Evolutionary conservation across 2,329 filamentous ascomycete species (phyloP).

Genomic region (Clarireedia hainanense): DNA sequence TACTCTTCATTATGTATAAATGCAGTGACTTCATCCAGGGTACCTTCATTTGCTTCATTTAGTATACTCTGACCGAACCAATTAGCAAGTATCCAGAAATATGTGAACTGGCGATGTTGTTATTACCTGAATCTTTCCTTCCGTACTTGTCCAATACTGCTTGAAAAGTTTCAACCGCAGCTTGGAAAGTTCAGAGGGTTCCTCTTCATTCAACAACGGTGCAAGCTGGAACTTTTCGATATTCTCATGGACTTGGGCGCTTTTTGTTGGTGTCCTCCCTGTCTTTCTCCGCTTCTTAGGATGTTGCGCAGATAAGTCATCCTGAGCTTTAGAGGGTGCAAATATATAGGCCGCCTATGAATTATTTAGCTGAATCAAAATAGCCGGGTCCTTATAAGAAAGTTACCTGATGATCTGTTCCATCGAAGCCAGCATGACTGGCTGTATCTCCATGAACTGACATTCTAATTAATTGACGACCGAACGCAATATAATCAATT

Average conservation of each 20-base stretch:
- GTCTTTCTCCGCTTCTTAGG: conserved; percentile 32
- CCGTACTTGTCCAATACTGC: conserved; percentile 55
- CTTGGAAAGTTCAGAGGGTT: conserved; percentile 40
- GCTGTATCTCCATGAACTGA: conserved; percentile 22
- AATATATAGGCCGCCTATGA: conserved; percentile 33
- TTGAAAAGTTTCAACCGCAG: conserved; percentile 54
- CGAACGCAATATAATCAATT: background rate
- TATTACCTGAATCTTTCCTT: conserved; percentile 52
- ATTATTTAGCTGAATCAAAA: conserved; percentile 1
- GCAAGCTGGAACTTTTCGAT: conserved; percentile 34
- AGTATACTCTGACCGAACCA: conserved; percentile 41
- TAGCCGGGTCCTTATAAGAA: background rate
- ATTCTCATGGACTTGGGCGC: background rate
- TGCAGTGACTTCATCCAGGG: conserved; percentile 47
- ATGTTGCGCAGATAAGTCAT: conserved; percentile 18
- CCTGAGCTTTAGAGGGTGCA: conserved; percentile 18
- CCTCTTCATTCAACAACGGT: conserved; percentile 46
- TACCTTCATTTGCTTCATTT: conserved; percentile 52
- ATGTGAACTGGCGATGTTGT: background rate
- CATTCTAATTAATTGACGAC: conserved; percentile 18
- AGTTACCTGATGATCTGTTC: conserved; percentile 28
- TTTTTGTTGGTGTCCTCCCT: conserved; percentile 17
- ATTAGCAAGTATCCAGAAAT: conserved; percentile 26
- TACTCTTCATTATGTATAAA: conserved; percentile 37
- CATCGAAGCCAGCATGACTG: conserved; percentile 25